Conservation (phyloP, 805 yeast genomes). For the Saccharomycopsis vini region DNA sequence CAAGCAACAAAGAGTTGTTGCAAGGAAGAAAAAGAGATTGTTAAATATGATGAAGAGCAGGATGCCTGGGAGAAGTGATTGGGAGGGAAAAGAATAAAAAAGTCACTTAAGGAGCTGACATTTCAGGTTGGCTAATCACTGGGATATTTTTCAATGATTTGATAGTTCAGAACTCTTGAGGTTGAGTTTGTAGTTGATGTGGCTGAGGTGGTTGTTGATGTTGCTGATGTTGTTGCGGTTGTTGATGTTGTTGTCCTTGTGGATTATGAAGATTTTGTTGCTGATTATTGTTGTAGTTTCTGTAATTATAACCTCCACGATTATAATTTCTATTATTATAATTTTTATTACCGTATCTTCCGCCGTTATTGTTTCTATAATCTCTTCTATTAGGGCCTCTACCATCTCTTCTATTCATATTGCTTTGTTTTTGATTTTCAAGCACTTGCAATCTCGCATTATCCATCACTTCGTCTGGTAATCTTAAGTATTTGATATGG, state of each 20-base stretch:
- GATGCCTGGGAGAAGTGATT: too few species aligned
- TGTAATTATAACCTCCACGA: slow-evolving; percentile 12
- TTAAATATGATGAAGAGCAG: background rate
- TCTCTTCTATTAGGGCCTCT: slow-evolving; percentile 22
- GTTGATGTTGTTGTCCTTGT: background rate
- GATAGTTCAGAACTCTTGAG: background rate
- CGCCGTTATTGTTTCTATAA: slow-evolving; percentile 28
- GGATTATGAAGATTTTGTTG: background rate
- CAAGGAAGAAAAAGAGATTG: background rate
- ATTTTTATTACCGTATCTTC: slow-evolving; percentile 22
- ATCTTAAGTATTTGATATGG: slow-evolving; percentile 68
- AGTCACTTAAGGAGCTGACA: background rate
- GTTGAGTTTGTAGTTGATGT: background rate
- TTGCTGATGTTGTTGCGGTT: background rate
- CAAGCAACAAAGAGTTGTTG: background rate
- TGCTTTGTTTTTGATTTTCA: slow-evolving; percentile 37
- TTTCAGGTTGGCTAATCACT: background rate
- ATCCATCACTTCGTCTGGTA: slow-evolving; percentile 70
- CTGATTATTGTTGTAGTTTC: background rate
- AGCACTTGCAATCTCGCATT: slow-evolving; percentile 60
- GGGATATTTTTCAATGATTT: background rate
- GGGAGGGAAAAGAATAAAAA: too few species aligned
- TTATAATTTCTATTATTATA: slow-evolving; percentile 24
- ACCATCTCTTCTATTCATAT: slow-evolving; percentile 26
- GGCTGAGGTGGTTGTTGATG: background rate